Evolutionary conservation across 2,329 filamentous ascomycete species (phyloP).

Genomic region (Botrytis hyacinthi): DNA sequence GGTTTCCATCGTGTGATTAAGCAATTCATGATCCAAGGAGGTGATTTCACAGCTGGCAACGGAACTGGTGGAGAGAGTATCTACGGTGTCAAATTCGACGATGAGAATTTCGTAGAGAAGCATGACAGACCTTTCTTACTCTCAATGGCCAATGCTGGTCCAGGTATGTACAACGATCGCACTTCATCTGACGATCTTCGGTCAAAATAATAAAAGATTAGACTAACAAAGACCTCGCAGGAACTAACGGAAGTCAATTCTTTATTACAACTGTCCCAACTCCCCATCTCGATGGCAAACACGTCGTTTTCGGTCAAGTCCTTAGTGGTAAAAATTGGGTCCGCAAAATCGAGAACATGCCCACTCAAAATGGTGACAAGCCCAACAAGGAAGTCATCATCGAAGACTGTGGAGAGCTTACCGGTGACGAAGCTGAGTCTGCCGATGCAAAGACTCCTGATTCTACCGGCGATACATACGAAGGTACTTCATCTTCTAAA

Average conservation of each 20-base stretch:
- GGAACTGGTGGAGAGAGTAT: constrained; percentile 96
- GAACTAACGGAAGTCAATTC: constrained; percentile 96
- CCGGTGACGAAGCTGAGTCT: constrained; percentile 64
- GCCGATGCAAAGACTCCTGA: constrained; percentile 71
- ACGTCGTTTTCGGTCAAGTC: constrained; percentile 95
- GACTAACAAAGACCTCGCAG: constrained; percentile 42
- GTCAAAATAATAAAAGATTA: background rate
- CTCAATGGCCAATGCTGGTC: constrained; percentile 97
- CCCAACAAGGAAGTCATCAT: constrained; percentile 72
- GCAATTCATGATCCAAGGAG: constrained; percentile 97
- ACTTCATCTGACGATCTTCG: background rate
- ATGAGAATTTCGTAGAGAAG: constrained; percentile 91
- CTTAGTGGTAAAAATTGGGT: constrained; percentile 89
- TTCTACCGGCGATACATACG: constrained; percentile 82
- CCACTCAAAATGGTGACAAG: constrained; percentile 74
- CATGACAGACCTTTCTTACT: constrained; percentile 92
- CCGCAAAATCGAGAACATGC: constrained; percentile 82
- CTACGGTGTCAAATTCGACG: constrained; percentile 94
- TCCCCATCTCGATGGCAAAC: constrained; percentile 88
- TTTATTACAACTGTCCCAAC: constrained; percentile 95
- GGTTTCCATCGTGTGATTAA: constrained; percentile 97
- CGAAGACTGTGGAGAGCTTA: constrained; percentile 80
- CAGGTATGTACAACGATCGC: constrained; percentile 55
- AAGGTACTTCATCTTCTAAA: constrained; percentile 43
- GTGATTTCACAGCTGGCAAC: constrained; percentile 93